Evolutionary conservation across 257 asterid genomes (phyloP).

Genomic region (Salvia rosmarinus): DNA sequence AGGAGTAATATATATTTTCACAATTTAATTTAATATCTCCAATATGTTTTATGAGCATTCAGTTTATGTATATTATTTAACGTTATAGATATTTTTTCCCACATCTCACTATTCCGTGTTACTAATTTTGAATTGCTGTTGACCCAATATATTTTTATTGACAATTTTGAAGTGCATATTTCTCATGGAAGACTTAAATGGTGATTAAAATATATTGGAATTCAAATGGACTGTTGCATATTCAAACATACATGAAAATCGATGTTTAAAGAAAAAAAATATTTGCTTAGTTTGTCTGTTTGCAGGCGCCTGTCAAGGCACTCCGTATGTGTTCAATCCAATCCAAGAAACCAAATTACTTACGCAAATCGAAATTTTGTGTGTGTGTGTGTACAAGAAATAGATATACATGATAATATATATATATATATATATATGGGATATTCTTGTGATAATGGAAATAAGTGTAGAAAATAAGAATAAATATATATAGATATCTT

Average conservation of each 20-base stretch:
- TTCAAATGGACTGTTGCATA: constrained; percentile 25
- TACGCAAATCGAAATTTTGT: constrained; percentile 26
- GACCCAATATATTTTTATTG: not conserved
- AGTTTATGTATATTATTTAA: too few relatives aligned
- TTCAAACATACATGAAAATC: not conserved
- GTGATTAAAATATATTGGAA: constrained; percentile 19
- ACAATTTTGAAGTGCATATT: not conserved
- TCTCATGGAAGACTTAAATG: constrained; percentile 30
- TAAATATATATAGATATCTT: too few relatives aligned
- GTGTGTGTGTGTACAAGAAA: not conserved
- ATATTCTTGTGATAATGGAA: too few relatives aligned
- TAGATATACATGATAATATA: not conserved
- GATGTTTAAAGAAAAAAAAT: constrained; percentile 5
- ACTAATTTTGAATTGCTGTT: not conserved
- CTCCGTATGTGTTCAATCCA: constrained; percentile 36
- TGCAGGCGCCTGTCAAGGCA: constrained; percentile 12
- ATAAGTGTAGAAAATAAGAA: too few relatives aligned
- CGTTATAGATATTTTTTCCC: not conserved
- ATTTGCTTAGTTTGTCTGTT: constrained; percentile 17
- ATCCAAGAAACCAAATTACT: constrained; percentile 33
- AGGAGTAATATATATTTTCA: not conserved
- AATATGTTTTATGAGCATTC: too few relatives aligned
- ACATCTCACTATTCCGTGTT: not conserved
- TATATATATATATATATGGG: too few relatives aligned
- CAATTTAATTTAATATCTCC: too few relatives aligned